Percentiles rank a stretch among this genome's conserved stretches.
Evolutionary conservation across 169 alveolate genomes (phyloP).

Genomic region (Cytauxzoon felis): DNA sequence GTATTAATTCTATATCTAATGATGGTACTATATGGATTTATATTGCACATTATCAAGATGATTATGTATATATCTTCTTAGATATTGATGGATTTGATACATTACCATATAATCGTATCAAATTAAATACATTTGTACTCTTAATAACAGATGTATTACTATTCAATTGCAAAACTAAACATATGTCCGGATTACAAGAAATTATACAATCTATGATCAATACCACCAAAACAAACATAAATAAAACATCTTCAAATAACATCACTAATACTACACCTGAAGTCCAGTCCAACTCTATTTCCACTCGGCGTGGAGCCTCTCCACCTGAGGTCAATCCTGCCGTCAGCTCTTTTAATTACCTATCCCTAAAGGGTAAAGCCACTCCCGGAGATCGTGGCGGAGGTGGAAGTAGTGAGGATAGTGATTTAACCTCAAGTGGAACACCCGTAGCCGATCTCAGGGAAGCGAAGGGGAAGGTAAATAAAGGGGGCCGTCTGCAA

Average conservation of each 20-base stretch:
- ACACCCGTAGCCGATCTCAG: too few species aligned
- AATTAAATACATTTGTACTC: constrained; percentile 28
- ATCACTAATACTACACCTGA: background rate
- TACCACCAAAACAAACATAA: constrained; percentile 3
- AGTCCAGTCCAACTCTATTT: background rate
- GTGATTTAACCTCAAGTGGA: too few species aligned
- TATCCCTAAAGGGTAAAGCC: too few species aligned
- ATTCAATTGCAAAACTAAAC: constrained; percentile 24
- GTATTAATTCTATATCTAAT: constrained; percentile 9
- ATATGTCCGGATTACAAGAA: constrained; percentile 31
- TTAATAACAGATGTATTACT: constrained; percentile 35
- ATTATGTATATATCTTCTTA: constrained; percentile 43
- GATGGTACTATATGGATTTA: constrained; percentile 55
- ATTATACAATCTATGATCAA: constrained; percentile 44
- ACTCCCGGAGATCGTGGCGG: too few species aligned
- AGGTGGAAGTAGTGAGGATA: too few species aligned
- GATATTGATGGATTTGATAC: constrained; percentile 49
- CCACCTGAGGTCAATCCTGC: too few species aligned
- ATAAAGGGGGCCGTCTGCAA: too few species aligned
- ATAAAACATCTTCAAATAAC: too few species aligned
- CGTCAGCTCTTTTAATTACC: too few species aligned
- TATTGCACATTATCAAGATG: constrained; percentile 46
- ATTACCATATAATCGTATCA: constrained; percentile 12
- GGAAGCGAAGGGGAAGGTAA: too few species aligned
- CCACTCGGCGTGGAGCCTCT: too few species aligned